Evolutionary conservation across 2,329 filamentous ascomycete genomes (phyloP), one percentile per base, ranked within the genome.

Genomic region (Microthyrium microscopicum): DNA sequence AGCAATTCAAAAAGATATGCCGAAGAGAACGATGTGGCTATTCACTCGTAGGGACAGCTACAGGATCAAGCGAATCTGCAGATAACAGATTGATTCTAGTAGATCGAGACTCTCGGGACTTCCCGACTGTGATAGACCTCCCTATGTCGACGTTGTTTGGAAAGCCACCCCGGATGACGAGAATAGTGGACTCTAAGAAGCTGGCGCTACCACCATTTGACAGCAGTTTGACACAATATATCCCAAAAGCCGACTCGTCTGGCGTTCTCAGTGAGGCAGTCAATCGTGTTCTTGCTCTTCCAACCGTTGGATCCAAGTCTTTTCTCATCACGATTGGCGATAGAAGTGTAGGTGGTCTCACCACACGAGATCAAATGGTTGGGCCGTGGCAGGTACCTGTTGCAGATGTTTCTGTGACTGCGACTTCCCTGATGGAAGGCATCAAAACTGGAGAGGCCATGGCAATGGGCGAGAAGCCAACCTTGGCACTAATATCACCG

Each of bases 291-390:
- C 73, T 95, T 35, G 72, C 73, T 31, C 64, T 95, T 33, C 87
- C 89, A 15, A 71, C 85, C 2, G 89, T 95, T 16, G 87, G 84
- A n/a, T 94, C 85, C 16, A 95, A 95, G 58, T 84, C 78, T 16
- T 98, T 95, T 62, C 66, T 98, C 24, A 94, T 98, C 49, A 95
- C 89, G 2, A 98, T 95, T 43, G 85, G 80, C 31, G 89, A 95
- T 54, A 73, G 89, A 40, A 83, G 79, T 19, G 85, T 95, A 20
- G 87, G 87, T 42, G 89, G 87, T 32, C 66, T 95, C 37, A 84
- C 82, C 5, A 73, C 78, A 7, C 72, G 85, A 41, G 89, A 95
- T 50, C 89, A 95, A 55, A 85, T 95, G 72, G 87, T 94, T 34
- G 89, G 89, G 2, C 83, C 81, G 32, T 95, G 87, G 87, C 89